Base-by-base conservation (phyloP, 148 eudicot genomes). In the Limonium bicolor region DNA sequence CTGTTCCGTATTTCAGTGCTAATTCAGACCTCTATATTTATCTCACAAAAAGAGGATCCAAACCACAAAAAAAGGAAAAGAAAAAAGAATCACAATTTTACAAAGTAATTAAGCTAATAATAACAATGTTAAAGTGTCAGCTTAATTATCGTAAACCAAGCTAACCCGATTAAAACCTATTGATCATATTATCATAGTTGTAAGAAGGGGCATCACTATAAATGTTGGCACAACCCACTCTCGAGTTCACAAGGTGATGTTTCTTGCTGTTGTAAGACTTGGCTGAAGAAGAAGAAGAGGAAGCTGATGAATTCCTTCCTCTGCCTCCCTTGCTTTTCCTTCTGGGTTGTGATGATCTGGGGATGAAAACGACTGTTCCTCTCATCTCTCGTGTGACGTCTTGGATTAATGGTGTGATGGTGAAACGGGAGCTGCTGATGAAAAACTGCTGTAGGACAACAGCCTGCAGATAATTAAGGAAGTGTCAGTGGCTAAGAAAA, bases 351-450 rank as follows among this genome's bases (percentile, higher is more conserved):
- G 61, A 37, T 7, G 63, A 55, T 6, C 55, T 64, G 2, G 82
- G 82, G 37, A 76, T 76, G 20, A 76, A 76, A 13, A 76, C 82
- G 2, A 76, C 82, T 9, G 82, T 75, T 17, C 82, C 82, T 61
- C 67, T 75, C 68, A 63, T 67, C 33, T 58, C 71, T 33, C 64
- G 58, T 15, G 50, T 65, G 53, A 49, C 35, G 21, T 29, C 58
- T 36, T 30, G 9, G 38, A n/a, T 50, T 20, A 12, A 73, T 70
- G 20, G 27, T 23, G 24, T 28, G 19, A 23, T 17, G 48, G 20
- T 21, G 25, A 24, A 24, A 23, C 27, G 18, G 48, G 27, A 23
- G 29, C 31, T 43, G 48, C n/a, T n/a, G n/a, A n/a, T n/a, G n/a
- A n/a, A n/a, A n/a, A 43, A 43, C 27, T 43, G 48, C 31, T 20